Base-by-base conservation (phyloP, 176 grass and related monocot species). In the Alloteropsis semialata region DNA sequence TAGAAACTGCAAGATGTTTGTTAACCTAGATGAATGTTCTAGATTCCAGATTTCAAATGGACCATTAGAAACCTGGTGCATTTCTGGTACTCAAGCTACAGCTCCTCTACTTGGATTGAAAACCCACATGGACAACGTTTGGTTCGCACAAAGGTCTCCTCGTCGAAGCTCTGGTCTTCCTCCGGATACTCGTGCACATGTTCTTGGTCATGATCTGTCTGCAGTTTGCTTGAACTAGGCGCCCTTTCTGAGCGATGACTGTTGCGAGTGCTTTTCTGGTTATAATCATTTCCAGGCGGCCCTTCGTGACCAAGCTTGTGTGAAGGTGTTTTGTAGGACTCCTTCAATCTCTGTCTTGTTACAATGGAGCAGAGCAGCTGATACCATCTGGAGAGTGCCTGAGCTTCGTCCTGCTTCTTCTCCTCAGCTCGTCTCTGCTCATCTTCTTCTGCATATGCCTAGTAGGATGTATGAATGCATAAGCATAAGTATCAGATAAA, bases 371-470 rank as follows among this genome's bases (percentile, higher is more conserved):
- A 90, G 21, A 98, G 90, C 10, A 98, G 82, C 74, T 96, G 93
- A 90, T 92, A 96, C 96, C 93, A 98, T 67, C 92, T 93, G 13
- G 87, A 86, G 2, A 98, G 92, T 85, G 89, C 96, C 51, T 93
- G 93, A 61, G 67, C 84, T 82, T 90, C 91, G 7, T 90, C 85
- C 33, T 84, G 87, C 82, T 89, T 90, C 73, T 66, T 93, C 77
- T 96, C 91, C 24, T 60, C 77, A 10, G 49, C 77, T 65, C 81
- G 76, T 91, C 93, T 88, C 51, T 60, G 85, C 54, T 93, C 90
- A 75, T 96, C 89, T 82, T 82, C 88, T 87, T 99, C 93, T 59
- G 69, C 85, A 43, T 90, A 99, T 82, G 89, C 93, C 96, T 96
- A 60, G 30, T 55, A 69, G 50, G 39, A 68, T 41, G 78, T 56